phyloP scores from a whole-genome alignment of 306 rosid species.

The Lathyrus oleraceus region DNA sequence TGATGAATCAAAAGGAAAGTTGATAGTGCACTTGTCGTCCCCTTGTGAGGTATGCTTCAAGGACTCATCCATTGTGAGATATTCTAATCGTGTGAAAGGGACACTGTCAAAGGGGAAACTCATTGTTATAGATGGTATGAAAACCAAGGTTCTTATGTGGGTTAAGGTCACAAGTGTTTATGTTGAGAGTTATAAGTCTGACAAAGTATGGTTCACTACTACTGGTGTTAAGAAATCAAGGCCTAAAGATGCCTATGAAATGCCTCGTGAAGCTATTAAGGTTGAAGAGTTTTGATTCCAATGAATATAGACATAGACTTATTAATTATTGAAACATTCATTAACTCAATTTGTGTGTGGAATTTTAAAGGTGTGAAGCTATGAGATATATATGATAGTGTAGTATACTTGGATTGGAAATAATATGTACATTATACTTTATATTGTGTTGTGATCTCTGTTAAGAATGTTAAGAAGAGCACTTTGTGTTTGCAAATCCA shows the following conservation, averaged over 20 bases:
- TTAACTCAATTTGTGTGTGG: neutral
- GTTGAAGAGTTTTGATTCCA: slow-evolving; percentile 43
- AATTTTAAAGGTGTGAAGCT: neutral
- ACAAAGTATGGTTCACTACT: slow-evolving; percentile 57
- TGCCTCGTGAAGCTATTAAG: slow-evolving; percentile 47
- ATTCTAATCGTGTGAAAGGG: slow-evolving; percentile 51
- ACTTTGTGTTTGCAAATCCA: neutral
- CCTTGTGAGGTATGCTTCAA: slow-evolving; percentile 63
- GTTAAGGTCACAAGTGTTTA: slow-evolving; percentile 52
- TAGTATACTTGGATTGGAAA: neutral
- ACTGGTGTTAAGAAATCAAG: slow-evolving; percentile 53
- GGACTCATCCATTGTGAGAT: slow-evolving; percentile 61
- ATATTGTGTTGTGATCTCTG: neutral
- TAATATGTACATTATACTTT: neutral
- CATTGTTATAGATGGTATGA: slow-evolving; percentile 52
- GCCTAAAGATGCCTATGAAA: slow-evolving; percentile 54
- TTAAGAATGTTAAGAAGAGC: neutral
- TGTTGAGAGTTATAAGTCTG: slow-evolving; percentile 58
- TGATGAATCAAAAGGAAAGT: slow-evolving; percentile 54
- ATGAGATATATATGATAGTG: neutral
- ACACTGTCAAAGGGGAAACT: slow-evolving; percentile 55
- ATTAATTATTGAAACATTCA: neutral
- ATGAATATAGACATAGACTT: neutral
- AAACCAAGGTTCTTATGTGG: slow-evolving; percentile 58
- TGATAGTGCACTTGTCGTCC: slow-evolving; percentile 46